Base-by-base conservation (phyloP, 352 stramenopile genomes). In the Phytopythium cucurbitacearum region DNA sequence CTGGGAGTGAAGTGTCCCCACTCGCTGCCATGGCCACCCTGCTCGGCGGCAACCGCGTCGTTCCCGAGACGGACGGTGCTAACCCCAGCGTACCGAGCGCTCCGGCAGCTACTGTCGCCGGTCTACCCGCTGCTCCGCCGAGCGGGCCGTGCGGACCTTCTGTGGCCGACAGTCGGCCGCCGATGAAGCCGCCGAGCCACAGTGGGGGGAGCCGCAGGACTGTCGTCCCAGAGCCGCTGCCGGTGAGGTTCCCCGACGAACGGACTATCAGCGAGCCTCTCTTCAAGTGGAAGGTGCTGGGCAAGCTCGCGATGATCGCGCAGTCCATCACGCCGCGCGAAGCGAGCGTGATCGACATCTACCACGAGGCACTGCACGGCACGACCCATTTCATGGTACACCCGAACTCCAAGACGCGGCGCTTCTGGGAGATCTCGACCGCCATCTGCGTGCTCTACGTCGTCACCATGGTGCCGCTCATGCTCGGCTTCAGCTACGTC, bases 371-470 rank as follows among this genome's bases (percentile, higher is more conserved):
- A n/a, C 28, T 28, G 21, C 60, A 73, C 16, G 79, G 73, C 47
- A 65, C 60, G 5, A 80, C 63, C 38, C 65, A 62, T 10, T 89
- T 76, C 55, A 92, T 92, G 81, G 71, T 92, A 48, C 81, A 92
- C 52, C 81, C 81, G 1, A 92, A 92, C 57, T 92, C 79, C 10
- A 87, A 85, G 46, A 59, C 87, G 32, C 76, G 79, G 13, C 73
- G 81, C 16, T 15, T 76, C 5, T 95, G 85, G 85, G 85, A 93
- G 48, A 50, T 88, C 34, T 40, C 62, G 45, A 92, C 81, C n/a
- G 84, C 85, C 21, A 60, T 59, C 51, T 73, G 80, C 49, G 76
- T 95, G 16, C 21, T 95, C n/a, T 89, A 91, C 60, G 82, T 93
- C 7, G 87, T 78, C 40, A 56, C 72, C 16, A 72, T 90, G 62